Conservation (phyloP, 2,329 filamentous ascomycete genomes). For the Pseudogymnoascus sp. region DNA sequence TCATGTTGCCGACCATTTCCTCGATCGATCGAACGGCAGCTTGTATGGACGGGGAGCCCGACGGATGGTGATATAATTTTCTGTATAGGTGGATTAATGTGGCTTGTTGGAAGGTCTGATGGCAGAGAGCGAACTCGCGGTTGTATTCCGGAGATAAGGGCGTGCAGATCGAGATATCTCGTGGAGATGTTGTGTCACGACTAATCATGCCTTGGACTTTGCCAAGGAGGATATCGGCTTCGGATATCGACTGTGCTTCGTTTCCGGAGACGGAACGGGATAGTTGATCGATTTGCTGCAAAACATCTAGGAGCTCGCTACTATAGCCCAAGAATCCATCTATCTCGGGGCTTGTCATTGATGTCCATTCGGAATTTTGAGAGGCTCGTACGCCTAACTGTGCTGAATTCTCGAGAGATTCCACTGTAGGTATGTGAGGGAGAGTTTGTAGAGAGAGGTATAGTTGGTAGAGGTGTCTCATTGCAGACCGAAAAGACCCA, state of each 20-base stretch:
- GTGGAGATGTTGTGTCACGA: conserved; percentile 13
- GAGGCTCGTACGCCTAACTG: neutral
- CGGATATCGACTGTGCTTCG: neutral
- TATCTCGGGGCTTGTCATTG: conserved; percentile 9
- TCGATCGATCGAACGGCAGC: conserved; percentile 13
- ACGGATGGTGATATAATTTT: conserved; percentile 18
- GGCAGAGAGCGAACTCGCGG: conserved; percentile 20
- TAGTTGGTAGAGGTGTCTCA: conserved; percentile 21
- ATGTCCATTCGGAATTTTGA: neutral
- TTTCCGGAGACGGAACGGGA: neutral
- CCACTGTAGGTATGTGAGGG: conserved; percentile 16
- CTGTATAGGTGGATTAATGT: conserved; percentile 19
- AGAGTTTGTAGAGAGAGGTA: conserved; percentile 21
- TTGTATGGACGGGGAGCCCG: conserved; percentile 3
- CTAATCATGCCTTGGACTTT: conserved; percentile 19
- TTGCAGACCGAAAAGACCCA: conserved; percentile 13
- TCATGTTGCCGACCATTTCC: conserved; percentile 16
- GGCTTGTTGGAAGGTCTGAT: conserved; percentile 21
- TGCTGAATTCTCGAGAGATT: neutral
- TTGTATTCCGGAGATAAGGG: conserved; percentile 13
- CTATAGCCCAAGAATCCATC: conserved; percentile 23
- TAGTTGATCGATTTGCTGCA: conserved; percentile 19
- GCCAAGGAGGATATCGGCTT: conserved; percentile 20
- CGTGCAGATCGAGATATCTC: conserved; percentile 14
- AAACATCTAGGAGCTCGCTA: conserved; percentile 19